Evolutionary conservation across 1,284 basidiomycete species (phyloP), one percentile per base, ranked within the genome.

Genomic region (Trametes polyzona): DNA sequence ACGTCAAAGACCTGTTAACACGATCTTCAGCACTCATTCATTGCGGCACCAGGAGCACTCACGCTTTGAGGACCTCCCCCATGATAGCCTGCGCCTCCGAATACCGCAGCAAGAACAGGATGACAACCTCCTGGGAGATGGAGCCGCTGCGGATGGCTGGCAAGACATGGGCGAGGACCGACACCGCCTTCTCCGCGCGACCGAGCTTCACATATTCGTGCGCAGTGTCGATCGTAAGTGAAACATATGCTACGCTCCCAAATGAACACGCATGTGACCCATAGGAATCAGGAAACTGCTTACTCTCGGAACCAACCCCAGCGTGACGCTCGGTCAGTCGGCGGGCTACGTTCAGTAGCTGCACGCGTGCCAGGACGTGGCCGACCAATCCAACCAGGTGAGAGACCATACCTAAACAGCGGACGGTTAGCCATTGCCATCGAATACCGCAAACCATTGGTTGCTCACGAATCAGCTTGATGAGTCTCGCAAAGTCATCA

Each of bases 181-280:
- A 70, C 0, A 75, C 76, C 0, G 93, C 92, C 37, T 88, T 83
- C 43, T 82, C 81, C 0, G 77, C 73, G 71, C 90, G 92, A 2
- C 95, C 94, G 0, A 96, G 79, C 42, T 81, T 83, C 33, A 87
- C 75, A 66, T 94, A 93, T 66, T 94, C 90, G 43, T 84, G 78
- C 0, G 89, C 93, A 2, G 96, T 80, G 29, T 87, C 83, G 1
- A 87, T 75, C 1, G 89, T 92, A 1, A 84, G 75, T 1, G 74
- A 71, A 9, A 92, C 76, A 65, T 87, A 92, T 5, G 77, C 93
- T 93, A 65, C 39, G 14, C 35, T 26, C 14, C 9, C 37, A 16
- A 46, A 16, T 27, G 19, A 33, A 10, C n/a, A 19, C 10, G 37
- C 0, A 33, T 32, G 24, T 10, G 10, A 48, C 1, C 14, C 17